A percentile compares a stretch with the other conserved stretches of the same genome.
Evolutionary conservation across 2,329 filamentous ascomycete genomes (phyloP).

Genomic region (Coniochaeta pulveracea): DNA sequence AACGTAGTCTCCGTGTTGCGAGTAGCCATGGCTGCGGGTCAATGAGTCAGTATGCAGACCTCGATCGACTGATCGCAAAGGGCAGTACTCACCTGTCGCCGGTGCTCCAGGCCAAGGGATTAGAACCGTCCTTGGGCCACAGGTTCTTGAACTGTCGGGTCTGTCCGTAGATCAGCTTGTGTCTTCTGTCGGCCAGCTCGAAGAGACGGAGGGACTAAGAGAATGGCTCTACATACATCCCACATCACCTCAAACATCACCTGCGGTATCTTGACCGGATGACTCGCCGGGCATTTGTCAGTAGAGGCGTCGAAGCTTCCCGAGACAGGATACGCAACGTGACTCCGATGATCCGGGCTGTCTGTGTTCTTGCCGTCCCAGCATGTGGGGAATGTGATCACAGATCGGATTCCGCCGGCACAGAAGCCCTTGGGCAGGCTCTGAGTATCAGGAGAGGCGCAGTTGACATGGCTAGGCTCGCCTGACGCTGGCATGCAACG

Average conservation of each 20-base stretch:
- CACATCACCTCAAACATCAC: conserved; percentile 52
- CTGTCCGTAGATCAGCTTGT: not conserved
- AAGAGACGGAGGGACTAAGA: no score
- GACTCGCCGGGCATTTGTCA: conserved; percentile 35
- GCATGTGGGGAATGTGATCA: conserved; percentile 30
- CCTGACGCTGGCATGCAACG: conserved; percentile 18
- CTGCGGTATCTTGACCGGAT: conserved; percentile 43
- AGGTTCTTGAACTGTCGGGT: conserved; percentile 15
- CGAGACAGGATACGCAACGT: conserved; percentile 29
- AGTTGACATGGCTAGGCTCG: conserved; percentile 10
- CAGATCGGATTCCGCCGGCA: conserved; percentile 25
- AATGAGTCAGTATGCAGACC: not conserved
- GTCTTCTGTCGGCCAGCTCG: not conserved
- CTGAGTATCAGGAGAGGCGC: conserved; percentile 17
- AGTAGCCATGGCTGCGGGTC: not conserved
- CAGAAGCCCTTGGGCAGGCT: conserved; percentile 23
- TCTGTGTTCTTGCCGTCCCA: conserved; percentile 40
- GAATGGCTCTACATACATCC: conserved; percentile 18
- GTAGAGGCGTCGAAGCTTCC: conserved; percentile 18
- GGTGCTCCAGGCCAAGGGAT: conserved; percentile 7
- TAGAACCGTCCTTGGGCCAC: conserved; percentile 6
- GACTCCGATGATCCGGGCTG: conserved; percentile 23
- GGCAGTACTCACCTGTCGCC: conserved; percentile 1
- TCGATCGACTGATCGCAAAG: no score
- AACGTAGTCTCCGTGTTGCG: conserved; percentile 3